Evolutionary conservation across 805 yeast species (phyloP), one percentile per base, ranked within the genome.

Genomic region (Ogataea haglerorum): DNA sequence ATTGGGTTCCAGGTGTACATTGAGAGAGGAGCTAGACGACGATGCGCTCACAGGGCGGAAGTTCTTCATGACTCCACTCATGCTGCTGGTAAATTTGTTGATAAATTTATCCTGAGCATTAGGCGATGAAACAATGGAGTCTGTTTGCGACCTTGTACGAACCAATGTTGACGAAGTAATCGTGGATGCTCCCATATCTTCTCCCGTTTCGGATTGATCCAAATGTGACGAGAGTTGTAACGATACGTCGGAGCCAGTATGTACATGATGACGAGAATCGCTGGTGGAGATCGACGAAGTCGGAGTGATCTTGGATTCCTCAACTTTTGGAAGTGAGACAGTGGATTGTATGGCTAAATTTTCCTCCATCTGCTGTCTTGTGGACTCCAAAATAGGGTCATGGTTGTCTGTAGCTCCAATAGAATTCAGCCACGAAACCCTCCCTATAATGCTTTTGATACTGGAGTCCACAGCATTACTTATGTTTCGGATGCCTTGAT

Each of bases 401-500:
- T 54, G 26, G 4, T 43, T 50, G 6, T 30, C 42, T 6, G 41
- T 31, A 10, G 37, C 42, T 12, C 21, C 27, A 2, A 26, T 22
- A 21, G 49, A 51, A 18, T 41, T 46, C 23, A 60, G 39, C 60
- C 63, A 58, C 0, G 66, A 44, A 10, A 64, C 65, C 42, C 48
- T 55, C 2, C 67, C 67, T 38, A 64, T 53, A 3, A 64, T 57
- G 43, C 48, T 57, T 27, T 52, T 53, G 21, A 64, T 49, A 43
- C 67, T 62, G 12, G 61, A 46, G 41, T 64, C 69, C 13, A 64
- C 63, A n/a, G 68, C 57, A 24, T 42, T 49, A 34, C 67, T 60
- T 12, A 64, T 60, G 9, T 59, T 55, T 36, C 63, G 47, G 6
- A 64, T 25, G 1, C 68, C 67, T 44, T 64, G 68, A 42, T 64